These are phyloP conservation scores for Aspergillus taichungensis DNA, from an alignment of 495 filamentous ascomycete genomes.

Conservation along the genomic window DNA sequence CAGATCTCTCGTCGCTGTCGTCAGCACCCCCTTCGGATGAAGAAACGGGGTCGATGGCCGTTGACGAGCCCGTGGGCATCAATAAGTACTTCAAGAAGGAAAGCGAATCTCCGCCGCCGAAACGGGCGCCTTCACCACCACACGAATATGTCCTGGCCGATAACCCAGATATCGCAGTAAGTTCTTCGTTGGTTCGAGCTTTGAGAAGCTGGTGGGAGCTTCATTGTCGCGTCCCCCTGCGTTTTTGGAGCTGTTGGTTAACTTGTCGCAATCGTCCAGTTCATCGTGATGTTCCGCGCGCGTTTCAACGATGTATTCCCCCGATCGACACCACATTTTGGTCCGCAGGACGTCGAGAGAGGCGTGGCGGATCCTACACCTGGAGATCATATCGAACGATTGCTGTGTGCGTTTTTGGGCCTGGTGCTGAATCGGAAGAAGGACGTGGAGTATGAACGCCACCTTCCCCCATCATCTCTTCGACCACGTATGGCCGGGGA, in stretches of 20 bases:
- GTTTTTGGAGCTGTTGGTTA: slow-evolving; percentile 26
- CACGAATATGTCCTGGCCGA: slow-evolving; percentile 86
- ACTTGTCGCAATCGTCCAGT: slow-evolving; percentile 48
- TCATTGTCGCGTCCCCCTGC: slow-evolving; percentile 26
- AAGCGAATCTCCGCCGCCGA: slow-evolving; percentile 56
- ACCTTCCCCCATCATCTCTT: slow-evolving; percentile 11
- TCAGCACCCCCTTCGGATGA: slow-evolving; percentile 50
- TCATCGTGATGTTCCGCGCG: slow-evolving; percentile 95
- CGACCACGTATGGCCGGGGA: not conserved
- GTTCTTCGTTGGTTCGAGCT: slow-evolving; percentile 28
- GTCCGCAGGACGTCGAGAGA: slow-evolving; percentile 88
- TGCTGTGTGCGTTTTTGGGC: slow-evolving; percentile 81
- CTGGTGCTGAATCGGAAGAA: slow-evolving; percentile 94
- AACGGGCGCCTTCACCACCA: slow-evolving; percentile 72
- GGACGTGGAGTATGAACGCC: slow-evolving; percentile 80
- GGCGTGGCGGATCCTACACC: slow-evolving; percentile 71
- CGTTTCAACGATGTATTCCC: slow-evolving; percentile 86
- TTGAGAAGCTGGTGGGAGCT: not conserved
- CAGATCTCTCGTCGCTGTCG: slow-evolving; percentile 50
- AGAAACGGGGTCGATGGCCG: slow-evolving; percentile 34
- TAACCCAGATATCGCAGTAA: slow-evolving; percentile 79
- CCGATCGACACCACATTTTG: slow-evolving; percentile 76
- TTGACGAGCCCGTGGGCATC: slow-evolving; percentile 36
- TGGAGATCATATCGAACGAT: slow-evolving; percentile 73
- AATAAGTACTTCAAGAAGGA: slow-evolving; percentile 42